A percentile compares a stretch with the other conserved stretches of the same genome.
Conservation (phyloP, 352 stramenopile genomes). For the Phytopythium sindhum region DNA sequence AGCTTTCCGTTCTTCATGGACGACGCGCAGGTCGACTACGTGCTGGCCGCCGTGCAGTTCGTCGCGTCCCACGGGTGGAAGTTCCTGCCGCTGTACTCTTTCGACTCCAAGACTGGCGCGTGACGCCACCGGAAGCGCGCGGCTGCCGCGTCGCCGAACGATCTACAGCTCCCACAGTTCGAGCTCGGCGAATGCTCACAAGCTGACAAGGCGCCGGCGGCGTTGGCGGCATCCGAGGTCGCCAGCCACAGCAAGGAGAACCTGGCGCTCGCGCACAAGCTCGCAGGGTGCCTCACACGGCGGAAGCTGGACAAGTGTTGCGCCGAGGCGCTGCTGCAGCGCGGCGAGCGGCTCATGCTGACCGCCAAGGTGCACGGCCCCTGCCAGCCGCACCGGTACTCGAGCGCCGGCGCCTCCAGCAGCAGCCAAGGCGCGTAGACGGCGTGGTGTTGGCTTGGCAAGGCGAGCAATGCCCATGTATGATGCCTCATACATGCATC, state of each 20-base stretch:
- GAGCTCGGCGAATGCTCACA: not conserved
- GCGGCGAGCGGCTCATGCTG: slow-evolving; percentile 23
- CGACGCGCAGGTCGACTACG: slow-evolving; percentile 88
- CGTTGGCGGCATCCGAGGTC: not conserved
- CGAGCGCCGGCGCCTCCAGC: slow-evolving; percentile 7
- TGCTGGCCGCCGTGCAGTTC: slow-evolving; percentile 90
- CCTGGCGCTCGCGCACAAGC: not conserved
- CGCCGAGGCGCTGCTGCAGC: slow-evolving; percentile 14
- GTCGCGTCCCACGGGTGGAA: slow-evolving; percentile 91
- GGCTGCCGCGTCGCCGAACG: too few species aligned
- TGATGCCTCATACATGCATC: not conserved
- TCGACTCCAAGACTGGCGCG: slow-evolving; percentile 93
- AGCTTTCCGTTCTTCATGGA: slow-evolving; percentile 88
- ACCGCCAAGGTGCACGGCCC: slow-evolving; percentile 20
- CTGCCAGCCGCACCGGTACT: slow-evolving; percentile 27
- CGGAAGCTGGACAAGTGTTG: not conserved
- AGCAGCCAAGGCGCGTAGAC: not conserved
- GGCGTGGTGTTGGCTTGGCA: too few species aligned
- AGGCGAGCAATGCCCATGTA: not conserved
- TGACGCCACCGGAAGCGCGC: slow-evolving; percentile 55
- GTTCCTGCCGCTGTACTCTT: slow-evolving; percentile 93
- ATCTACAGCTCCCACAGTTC: not conserved
- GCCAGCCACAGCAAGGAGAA: not conserved
- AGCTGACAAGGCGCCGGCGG: not conserved
- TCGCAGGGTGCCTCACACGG: not conserved